Percentiles rank a stretch among this genome's conserved stretches.
These are phyloP conservation scores for Ophiosphaerella herpotricha DNA, from an alignment of 2,329 filamentous ascomycete genomes.

Conservation along the genomic window DNA sequence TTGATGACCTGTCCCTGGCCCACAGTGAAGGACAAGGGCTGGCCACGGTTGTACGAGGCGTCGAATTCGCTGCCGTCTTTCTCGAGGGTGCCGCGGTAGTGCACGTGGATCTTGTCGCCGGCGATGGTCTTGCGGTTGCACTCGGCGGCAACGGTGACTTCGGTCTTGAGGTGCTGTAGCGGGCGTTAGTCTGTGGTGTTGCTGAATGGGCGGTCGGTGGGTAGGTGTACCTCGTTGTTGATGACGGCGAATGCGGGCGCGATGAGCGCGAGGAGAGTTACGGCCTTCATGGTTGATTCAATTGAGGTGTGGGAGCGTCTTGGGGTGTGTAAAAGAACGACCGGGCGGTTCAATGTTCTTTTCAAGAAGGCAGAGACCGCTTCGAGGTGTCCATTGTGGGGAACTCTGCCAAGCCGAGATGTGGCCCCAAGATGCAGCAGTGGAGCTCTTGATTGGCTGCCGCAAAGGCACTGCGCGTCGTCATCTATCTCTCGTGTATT, in stretches of 20 bases:
- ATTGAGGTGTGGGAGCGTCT: background rate
- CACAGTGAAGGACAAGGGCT: conserved; percentile 78
- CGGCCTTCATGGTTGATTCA: conserved; percentile 51
- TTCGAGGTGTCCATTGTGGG: conserved; percentile 16
- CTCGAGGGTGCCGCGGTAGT: conserved; percentile 80
- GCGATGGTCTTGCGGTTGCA: conserved; percentile 73
- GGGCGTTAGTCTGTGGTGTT: conserved; percentile 13
- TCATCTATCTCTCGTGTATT: background rate
- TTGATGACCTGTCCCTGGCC: conserved; percentile 90
- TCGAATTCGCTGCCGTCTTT: conserved; percentile 63
- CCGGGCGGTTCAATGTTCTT: background rate
- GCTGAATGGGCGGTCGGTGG: background rate
- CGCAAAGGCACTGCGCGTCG: background rate
- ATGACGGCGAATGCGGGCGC: conserved; percentile 49
- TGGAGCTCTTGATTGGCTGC: conserved; percentile 5
- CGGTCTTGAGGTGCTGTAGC: conserved; percentile 69
- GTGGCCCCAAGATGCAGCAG: conserved; percentile 7
- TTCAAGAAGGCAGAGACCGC: background rate
- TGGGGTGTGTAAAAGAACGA: conserved; percentile 3
- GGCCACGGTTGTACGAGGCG: conserved; percentile 72
- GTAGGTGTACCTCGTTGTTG: conserved; percentile 34
- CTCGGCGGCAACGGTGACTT: conserved; percentile 73
- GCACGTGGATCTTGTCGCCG: conserved; percentile 81
- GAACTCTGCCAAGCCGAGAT: conserved; percentile 23
- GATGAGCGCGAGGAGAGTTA: conserved; percentile 55